A percentile compares a stretch with the other conserved stretches of the same genome.
These are phyloP conservation scores for Ilex paraguariensis DNA, from an alignment of 305 asterid species.

Conservation along the genomic window DNA sequence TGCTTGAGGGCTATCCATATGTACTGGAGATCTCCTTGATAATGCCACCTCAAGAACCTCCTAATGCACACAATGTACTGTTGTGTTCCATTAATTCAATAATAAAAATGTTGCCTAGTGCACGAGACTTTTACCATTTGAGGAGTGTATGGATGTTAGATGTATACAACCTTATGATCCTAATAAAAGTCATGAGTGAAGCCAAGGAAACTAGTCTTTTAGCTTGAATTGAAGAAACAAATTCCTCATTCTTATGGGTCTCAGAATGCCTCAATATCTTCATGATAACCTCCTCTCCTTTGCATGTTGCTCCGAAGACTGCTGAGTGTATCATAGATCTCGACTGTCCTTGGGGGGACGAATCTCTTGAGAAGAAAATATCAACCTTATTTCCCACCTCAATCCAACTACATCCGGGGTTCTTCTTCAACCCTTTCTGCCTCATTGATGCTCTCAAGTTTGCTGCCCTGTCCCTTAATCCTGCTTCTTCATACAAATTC, in stretches of 20 bases:
- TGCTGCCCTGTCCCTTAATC: slow-evolving; percentile 70
- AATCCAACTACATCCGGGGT: slow-evolving; percentile 88
- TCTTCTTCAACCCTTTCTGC: slow-evolving; percentile 57
- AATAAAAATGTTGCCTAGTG: too few species aligned
- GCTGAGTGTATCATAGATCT: slow-evolving; percentile 43
- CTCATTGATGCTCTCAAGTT: slow-evolving; percentile 57
- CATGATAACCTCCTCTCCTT: slow-evolving; percentile 23
- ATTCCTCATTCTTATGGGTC: slow-evolving; percentile 5
- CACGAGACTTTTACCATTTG: too few species aligned
- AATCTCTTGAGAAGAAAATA: slow-evolving; percentile 69
- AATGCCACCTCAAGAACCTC: too few species aligned
- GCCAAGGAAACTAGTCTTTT: too few species aligned
- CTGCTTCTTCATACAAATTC: slow-evolving; percentile 62
- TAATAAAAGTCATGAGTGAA: too few species aligned
- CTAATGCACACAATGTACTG: too few species aligned
- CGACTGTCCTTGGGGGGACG: slow-evolving; percentile 34
- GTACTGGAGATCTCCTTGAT: too few species aligned
- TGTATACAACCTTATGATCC: too few species aligned
- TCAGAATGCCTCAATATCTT: slow-evolving; percentile 17
- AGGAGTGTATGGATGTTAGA: too few species aligned
- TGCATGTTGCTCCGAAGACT: slow-evolving; percentile 40
- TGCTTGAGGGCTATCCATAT: too few species aligned
- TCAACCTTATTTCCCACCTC: slow-evolving; percentile 54
- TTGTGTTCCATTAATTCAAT: too few species aligned
- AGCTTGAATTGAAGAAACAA: too few species aligned